Percentiles rank a stretch among this genome's conserved stretches.
Conservation (phyloP, 2,329 filamentous ascomycete genomes). For the Fusarium anguioides region DNA sequence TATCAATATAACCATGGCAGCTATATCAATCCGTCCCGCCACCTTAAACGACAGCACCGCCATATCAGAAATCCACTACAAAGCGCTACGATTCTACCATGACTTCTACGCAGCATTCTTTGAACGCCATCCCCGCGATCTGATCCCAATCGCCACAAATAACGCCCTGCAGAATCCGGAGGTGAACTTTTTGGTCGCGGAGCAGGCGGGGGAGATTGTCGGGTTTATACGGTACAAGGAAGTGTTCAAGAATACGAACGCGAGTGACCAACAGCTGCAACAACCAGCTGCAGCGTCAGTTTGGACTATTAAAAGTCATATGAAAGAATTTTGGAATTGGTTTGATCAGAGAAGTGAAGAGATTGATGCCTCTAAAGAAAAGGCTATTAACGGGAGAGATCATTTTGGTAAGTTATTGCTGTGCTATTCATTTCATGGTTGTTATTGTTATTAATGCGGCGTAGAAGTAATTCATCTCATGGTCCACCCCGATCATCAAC, state of each 20-base stretch:
- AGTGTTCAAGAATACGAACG: background rate
- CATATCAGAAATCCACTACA: conserved; percentile 34
- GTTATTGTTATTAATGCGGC: background rate
- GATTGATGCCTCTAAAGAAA: conserved; percentile 32
- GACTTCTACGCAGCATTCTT: conserved; percentile 41
- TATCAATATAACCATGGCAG: conserved; percentile 10
- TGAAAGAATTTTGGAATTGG: conserved; percentile 36
- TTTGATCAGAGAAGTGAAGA: conserved; percentile 30
- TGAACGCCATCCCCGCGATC: conserved; percentile 27
- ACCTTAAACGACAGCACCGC: conserved; percentile 28
- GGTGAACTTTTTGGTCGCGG: conserved; percentile 29
- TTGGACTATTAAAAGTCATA: conserved; percentile 32
- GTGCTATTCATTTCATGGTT: background rate
- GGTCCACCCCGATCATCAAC: conserved; percentile 39
- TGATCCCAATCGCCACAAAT: conserved; percentile 26
- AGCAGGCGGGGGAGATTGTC: conserved; percentile 22
- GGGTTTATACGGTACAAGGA: conserved; percentile 38
- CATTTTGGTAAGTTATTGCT: conserved; percentile 28
- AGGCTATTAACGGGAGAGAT: conserved; percentile 24
- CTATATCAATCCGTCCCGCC: conserved; percentile 32
- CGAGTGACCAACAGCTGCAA: background rate
- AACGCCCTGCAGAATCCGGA: conserved; percentile 29
- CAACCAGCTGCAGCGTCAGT: background rate
- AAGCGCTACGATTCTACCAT: conserved; percentile 33
- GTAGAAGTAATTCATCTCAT: conserved; percentile 41